Base-by-base conservation (phyloP, 768 basidiomycete genomes). In the Leccinum subgranulosum region DNA sequence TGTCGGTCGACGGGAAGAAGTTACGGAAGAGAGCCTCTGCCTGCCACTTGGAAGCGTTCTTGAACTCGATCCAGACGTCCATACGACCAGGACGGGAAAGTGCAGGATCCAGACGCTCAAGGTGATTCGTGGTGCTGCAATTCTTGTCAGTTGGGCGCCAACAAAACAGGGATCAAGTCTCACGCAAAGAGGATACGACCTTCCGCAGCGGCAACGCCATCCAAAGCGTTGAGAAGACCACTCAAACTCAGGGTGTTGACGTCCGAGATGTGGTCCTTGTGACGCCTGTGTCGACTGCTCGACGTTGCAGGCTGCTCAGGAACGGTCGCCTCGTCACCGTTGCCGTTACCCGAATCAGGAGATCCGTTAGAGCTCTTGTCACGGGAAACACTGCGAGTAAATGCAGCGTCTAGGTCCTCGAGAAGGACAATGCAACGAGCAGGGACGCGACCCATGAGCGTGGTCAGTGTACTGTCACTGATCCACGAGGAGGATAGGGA, bases 31-130 rank as follows among this genome's bases (percentile, higher is more conserved):
- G 79, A 21, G 84, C 84, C 71, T 93, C 89, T 1, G 90, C 90
- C 68, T 94, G 92, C 83, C 86, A 87, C 62, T 86, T 86, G 59
- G 84, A 87, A 33, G 93, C 88, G 60, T 90, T 86, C 77, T 86
- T 89, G 78, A 95, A 95, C 71, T 93, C 90, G 48, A 95, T 81
- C 86, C 90, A 92, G 8, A 96, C 90, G 66, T 95, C 94, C 88
- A 92, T 90, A 28, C 90, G 87, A 17, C 94, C 94, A 6, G 94
- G 92, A 53, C 94, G 87, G n/a, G 87, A 90, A 11, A 96, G 83
- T 0, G 94, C 94, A 4, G 92, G 90, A 64, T 96, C 94, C 1
- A 96, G 81, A 33, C 88, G 84, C 65, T 94, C 91, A n/a, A 94
- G 77, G 66, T 95, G 93, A 72, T 95, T 95, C 11, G 91, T 93